Conservation (phyloP, 176 grass and related monocot species). For the Eragrostis nindensis region DNA sequence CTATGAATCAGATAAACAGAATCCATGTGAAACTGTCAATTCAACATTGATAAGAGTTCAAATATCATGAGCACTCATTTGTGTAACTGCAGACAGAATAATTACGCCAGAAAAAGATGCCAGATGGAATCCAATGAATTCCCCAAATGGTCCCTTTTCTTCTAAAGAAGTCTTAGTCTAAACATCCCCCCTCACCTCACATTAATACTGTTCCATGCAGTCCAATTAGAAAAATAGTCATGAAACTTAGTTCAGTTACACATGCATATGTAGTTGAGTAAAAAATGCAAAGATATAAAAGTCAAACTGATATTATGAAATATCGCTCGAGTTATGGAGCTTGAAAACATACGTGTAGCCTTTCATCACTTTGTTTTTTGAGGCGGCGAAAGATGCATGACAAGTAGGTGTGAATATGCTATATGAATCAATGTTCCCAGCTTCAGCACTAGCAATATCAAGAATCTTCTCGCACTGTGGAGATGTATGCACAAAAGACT, state of each 20-base stretch:
- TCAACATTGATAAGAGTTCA: not conserved
- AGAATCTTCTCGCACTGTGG: constrained; percentile 71
- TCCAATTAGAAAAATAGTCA: constrained; percentile 7
- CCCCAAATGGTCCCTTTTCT: not conserved
- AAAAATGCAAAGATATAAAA: constrained; percentile 23
- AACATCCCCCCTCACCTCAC: not conserved
- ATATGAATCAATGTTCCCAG: constrained; percentile 93
- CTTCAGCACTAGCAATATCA: constrained; percentile 80
- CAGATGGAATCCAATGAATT: not conserved
- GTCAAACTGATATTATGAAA: constrained; percentile 9
- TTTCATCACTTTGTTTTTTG: constrained; percentile 90
- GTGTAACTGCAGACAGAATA: not conserved
- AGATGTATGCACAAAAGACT: constrained; percentile 91
- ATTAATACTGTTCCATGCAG: not conserved
- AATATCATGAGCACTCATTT: constrained; percentile 19
- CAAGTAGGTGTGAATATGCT: constrained; percentile 99
- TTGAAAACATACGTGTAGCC: constrained; percentile 71
- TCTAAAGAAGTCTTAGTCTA: not conserved
- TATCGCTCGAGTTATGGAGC: constrained; percentile 26
- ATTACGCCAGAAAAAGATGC: not conserved
- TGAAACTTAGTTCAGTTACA: not conserved
- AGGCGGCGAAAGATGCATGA: constrained; percentile 66
- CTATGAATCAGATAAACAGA: constrained; percentile 25
- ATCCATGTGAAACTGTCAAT: constrained; percentile 11
- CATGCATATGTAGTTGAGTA: constrained; percentile 5